Base-by-base conservation (phyloP, 495 filamentous ascomycete species). In the Clohesyomyces aquaticus region DNA sequence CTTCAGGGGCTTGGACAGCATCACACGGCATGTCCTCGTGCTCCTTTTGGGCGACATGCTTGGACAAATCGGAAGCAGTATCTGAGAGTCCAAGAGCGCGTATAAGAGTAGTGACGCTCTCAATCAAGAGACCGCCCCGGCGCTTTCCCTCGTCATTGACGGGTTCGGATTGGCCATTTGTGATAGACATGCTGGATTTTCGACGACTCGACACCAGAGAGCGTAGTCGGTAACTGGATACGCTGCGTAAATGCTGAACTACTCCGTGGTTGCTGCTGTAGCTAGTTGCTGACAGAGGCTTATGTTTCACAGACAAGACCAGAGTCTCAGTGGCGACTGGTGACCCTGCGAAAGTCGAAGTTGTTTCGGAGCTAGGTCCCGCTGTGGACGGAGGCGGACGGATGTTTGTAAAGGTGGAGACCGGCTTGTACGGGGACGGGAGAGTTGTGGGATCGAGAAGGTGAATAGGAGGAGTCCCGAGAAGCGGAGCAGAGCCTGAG, bases 1-100 rank as follows among this genome's bases (percentile, higher is more conserved):
- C 57, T 42, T 52, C 57, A 27, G 26, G 23, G 1, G 16, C 27
- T 19, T 51, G 22, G 19, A 51, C 46, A 22, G 26, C 57, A 16
- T 60, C 46, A 52, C 42, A n/a, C 3, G 48, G 59, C 18, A 63
- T 26, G 27, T 63, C 60, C 27, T 63, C 60, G 51, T 63, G 60
- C 18, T 63, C 50, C 12, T 38, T 22, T 16, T 56, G 50, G 11
- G 41, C 27, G 1, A 52, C 51, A 43, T 63, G 60, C 52, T 63
- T 19, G 10, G 25, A 23, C 4, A 63, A 51, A 10, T 28, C 2
- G 9, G 28, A 12, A 41, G 41, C 19, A 21, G 21, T 2, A 12
- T n/a, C n/a, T n/a, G 60, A 35, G 12, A 55, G 41, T 10, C 52
- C 32, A 14, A 61, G 58, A 21, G 21, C 38, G 19, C 38, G 19